phyloP scores from a whole-genome alignment of 129 eudicot genomes.

The Centrapalus pauciflorus region DNA sequence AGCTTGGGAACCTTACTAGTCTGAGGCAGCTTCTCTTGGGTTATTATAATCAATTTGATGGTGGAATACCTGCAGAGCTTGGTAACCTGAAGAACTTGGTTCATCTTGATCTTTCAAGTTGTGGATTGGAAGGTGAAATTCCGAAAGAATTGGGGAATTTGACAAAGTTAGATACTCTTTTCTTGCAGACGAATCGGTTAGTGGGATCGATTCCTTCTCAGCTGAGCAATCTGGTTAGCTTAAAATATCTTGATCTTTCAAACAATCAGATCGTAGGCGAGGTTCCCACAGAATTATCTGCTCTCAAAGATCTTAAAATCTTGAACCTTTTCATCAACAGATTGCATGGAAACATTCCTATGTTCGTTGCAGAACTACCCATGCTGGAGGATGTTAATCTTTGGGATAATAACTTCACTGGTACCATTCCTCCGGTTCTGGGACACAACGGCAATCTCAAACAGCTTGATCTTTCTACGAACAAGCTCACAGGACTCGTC shows the following conservation, averaged over 20 bases:
- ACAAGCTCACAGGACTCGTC: constrained; percentile 54
- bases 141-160: constrained; percentile 57
- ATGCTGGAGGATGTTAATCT: constrained; percentile 40
- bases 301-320: constrained; percentile 41
- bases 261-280: constrained; percentile 58
- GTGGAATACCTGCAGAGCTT: constrained; percentile 52
- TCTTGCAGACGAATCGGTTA: constrained; percentile 51
- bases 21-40: constrained; percentile 48
- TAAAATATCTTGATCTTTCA: constrained; percentile 55
- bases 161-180: constrained; percentile 46
- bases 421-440: constrained; percentile 51
- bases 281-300: constrained; percentile 47
- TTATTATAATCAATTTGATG: constrained; percentile 57
- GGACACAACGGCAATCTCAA: constrained; percentile 49
- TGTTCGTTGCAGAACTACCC: constrained; percentile 53
- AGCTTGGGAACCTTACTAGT: constrained; percentile 53
- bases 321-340: constrained; percentile 63
- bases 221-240: constrained; percentile 35
- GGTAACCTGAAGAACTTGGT: constrained; percentile 49
- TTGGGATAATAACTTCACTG: constrained; percentile 67
- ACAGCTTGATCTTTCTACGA: constrained; percentile 57
- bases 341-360: constrained; percentile 54
- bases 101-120: constrained; percentile 56
- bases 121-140: constrained; percentile 49
- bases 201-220: constrained; percentile 46